Percentiles rank a stretch among this genome's conserved stretches.
phyloP scores from a whole-genome alignment of 352 stramenopile genomes.

The Phytophthora tubulina region DNA sequence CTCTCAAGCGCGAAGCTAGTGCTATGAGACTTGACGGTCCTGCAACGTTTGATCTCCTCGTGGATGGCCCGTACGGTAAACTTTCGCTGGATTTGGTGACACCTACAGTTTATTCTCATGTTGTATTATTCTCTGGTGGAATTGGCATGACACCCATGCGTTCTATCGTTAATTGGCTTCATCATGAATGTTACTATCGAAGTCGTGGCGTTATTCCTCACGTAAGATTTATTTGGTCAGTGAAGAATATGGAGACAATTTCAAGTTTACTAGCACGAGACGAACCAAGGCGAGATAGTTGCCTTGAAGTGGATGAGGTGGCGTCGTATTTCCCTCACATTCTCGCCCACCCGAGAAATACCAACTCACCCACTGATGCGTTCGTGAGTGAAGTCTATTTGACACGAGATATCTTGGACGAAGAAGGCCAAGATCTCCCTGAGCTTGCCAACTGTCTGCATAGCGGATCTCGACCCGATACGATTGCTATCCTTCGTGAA shows the following conservation, averaged over 20 bases:
- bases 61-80: slow-evolving; percentile 65
- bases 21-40: slow-evolving; percentile 37
- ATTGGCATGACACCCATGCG: slow-evolving; percentile 68
- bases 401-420: slow-evolving; percentile 39
- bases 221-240: slow-evolving; percentile 64
- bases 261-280: slow-evolving; percentile 42
- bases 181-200: slow-evolving; percentile 41
- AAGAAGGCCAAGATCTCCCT: slow-evolving; percentile 46
- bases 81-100: slow-evolving; percentile 53
- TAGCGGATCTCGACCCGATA: slow-evolving; percentile 43
- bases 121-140: slow-evolving; percentile 57
- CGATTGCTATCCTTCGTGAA: slow-evolving; percentile 39
- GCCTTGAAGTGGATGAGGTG: slow-evolving; percentile 46
- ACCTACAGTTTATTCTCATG: slow-evolving; percentile 55
- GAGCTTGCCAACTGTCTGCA: slow-evolving; percentile 43
- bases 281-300: slow-evolving; percentile 42
- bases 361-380: slow-evolving; percentile 32
- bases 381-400: slow-evolving; percentile 50
- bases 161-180: slow-evolving; percentile 55
- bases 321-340: slow-evolving; percentile 48
- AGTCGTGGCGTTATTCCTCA: slow-evolving; percentile 47
- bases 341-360: slow-evolving; percentile 36
- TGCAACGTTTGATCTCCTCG: slow-evolving; percentile 45
- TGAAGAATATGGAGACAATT: slow-evolving; percentile 57
- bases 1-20: slow-evolving; percentile 47